Evolutionary conservation across 2,329 filamentous ascomycete species (phyloP), one percentile per base, ranked within the genome.

Genomic region (Exophiala alcalophila): DNA sequence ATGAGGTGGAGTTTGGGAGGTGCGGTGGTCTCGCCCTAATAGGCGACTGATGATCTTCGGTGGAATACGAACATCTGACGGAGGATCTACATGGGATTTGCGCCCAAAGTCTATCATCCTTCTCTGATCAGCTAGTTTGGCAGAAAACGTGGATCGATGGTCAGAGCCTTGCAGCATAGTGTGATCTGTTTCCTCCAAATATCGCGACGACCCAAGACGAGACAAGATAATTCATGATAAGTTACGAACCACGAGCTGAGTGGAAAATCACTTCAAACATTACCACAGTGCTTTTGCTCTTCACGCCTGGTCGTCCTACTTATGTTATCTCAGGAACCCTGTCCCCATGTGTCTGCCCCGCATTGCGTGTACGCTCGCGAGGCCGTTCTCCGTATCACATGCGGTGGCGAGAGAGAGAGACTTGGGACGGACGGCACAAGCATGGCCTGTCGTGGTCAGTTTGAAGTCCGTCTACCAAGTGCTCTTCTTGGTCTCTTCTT

Each of bases 41-140:
- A 14, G 25, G 20, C 24, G 28, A n/a, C 34, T 26, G 16, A 31
- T 28, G 28, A 33, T 33, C 26, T 20, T 12, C 8, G 12, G 20
- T 23, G 24, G 37, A 38, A 32, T 26, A 33, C 19, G 20, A 25
- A 14, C 26, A 31, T 29, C 19, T 15, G 19, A 28, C 21, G 19
- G 33, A n/a, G 21, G 40, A 49, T 45, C 33, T 44, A 27, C 35
- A 48, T 21, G 32, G 31, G 25, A 42, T 41, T 33, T 19, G 25
- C 15, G 38, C 31, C 4, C 25, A 18, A 19, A 47, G 5, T 27
- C 16, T 19, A 20, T 19, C 16, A 30, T n/a, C 32, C 3, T 15
- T 12, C 15, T 23, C 19, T 16, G 20, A 32, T 16, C 5, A 20
- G 11, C n/a, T 12, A 24, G 19, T 12, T 25, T 21, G 34, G 24